Base-by-base conservation (phyloP, 1,284 basidiomycete genomes). In the Ustilago esculenta region DNA sequence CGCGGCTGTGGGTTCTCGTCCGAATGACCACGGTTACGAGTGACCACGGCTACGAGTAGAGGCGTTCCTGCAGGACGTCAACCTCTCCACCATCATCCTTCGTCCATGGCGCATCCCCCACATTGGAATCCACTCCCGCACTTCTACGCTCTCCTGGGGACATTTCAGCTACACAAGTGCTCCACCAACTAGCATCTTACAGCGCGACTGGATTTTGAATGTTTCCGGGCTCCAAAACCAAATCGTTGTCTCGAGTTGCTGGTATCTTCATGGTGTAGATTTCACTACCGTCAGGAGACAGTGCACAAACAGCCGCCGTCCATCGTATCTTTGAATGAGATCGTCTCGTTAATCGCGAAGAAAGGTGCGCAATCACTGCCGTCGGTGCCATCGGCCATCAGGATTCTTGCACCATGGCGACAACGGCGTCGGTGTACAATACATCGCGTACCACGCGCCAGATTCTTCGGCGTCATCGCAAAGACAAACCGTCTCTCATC, bases 391-490 rank as follows among this genome's bases (percentile, higher is more conserved):
- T 23, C 37, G 21, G 20, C 15, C 20, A 21, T 29, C 17, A 7
- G 24, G 27, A 34, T 7, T 23, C 27, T 29, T 12, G 27, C 6
- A 12, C 27, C 18, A 80, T 80, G 79, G 77, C 79, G 20, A 78
- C 76, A 11, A 75, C 77, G 14, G 77, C 76, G 5, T 78, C 73
- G 29, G 71, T 80, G 35, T 81, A 81, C 70, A 81, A 81, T 47
- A 67, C 64, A 18, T 74, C 75, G n/a, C 68, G 79, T 9, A 76
- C 76, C 15, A 75, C 76, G 3, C 68, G 79, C 5, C 79, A 81
- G 58, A 74, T 81, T 25, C 61, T 81, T 11, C 72, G 72, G 32
- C 60, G 79, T 8, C 72, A 81, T 57, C 61, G 75, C 15, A 78
- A 79, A 27, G 73, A 76, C 53, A 71, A 76, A 14, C 71, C 79